These are phyloP conservation scores for Hyphopichia burtonii DNA, from an alignment of 1,139 yeast genomes.

Conservation along the genomic window DNA sequence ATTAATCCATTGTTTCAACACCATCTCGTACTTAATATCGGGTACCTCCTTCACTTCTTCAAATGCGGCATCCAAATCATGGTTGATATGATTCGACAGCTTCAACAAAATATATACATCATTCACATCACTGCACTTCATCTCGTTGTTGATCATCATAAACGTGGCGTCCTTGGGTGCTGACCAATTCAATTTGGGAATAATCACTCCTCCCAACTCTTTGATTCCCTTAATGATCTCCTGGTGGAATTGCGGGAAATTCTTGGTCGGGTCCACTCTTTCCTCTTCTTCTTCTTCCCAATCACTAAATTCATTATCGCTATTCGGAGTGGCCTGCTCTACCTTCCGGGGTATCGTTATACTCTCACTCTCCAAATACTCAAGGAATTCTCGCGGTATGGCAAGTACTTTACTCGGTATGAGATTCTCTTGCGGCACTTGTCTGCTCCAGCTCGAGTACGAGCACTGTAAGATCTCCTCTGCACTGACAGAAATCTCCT, in stretches of 20 bases:
- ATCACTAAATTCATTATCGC: slow-evolving; percentile 69
- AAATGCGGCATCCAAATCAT: slow-evolving; percentile 77
- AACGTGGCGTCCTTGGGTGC: slow-evolving; percentile 94
- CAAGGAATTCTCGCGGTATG: slow-evolving; percentile 64
- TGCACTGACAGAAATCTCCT: slow-evolving; percentile 37
- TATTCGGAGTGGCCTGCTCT: slow-evolving; percentile 31
- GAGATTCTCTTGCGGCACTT: slow-evolving; percentile 30
- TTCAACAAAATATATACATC: slow-evolving; percentile 81
- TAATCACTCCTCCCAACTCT: slow-evolving; percentile 51
- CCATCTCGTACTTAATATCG: slow-evolving; percentile 51
- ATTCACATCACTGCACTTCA: slow-evolving; percentile 65
- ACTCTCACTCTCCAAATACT: slow-evolving; percentile 75
- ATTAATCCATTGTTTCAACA: slow-evolving; percentile 75
- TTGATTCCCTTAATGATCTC: slow-evolving; percentile 41
- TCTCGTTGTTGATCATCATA: slow-evolving; percentile 78
- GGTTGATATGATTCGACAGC: slow-evolving; percentile 82
- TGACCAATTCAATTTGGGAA: slow-evolving; percentile 95
- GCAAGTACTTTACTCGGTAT: slow-evolving; percentile 60
- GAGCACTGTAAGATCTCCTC: slow-evolving; percentile 64
- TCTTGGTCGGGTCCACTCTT: slow-evolving; percentile 38
- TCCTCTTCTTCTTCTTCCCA: slow-evolving; percentile 55
- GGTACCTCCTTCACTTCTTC: no score
- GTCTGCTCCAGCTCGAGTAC: slow-evolving; percentile 70
- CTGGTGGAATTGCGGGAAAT: slow-evolving; percentile 60
- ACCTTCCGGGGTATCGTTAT: slow-evolving; percentile 57